Evolutionary conservation across 257 asterid species (phyloP).

Genomic region (Misopates orontium): DNA sequence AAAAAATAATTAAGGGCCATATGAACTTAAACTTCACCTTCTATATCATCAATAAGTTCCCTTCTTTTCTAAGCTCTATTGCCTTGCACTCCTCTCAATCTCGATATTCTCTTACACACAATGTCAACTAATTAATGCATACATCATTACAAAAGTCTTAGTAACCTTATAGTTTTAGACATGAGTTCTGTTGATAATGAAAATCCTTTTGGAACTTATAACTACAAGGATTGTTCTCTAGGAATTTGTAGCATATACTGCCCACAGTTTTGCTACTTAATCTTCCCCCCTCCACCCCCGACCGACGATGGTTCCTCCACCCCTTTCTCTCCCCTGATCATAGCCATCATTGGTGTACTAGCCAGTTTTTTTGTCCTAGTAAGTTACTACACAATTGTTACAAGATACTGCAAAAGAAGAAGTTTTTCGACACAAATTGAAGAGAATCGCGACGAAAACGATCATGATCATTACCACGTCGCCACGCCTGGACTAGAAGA

Average conservation of each 20-base stretch:
- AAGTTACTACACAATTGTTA: conserved; percentile 65
- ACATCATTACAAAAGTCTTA: not conserved
- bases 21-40: not conserved
- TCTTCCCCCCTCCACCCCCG: conserved; percentile 81
- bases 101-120: not conserved
- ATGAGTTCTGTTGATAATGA: conserved; percentile 63
- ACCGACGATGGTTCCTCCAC: conserved; percentile 40
- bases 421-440: conserved; percentile 22
- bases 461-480: conserved; percentile 46
- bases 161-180: not conserved
- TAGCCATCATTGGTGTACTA: conserved; percentile 66
- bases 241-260: conserved; percentile 82
- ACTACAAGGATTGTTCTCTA: conserved; percentile 62
- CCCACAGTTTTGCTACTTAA: conserved; percentile 77
- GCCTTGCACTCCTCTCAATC: conserved; percentile 20
- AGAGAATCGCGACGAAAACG: conserved; percentile 30
- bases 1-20: conserved; percentile 10
- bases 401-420: conserved; percentile 59
- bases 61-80: conserved; percentile 22
- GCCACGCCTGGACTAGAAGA: conserved; percentile 59
- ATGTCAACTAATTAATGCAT: not conserved
- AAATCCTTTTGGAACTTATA: conserved; percentile 57
- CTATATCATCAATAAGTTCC: not conserved
- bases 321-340: conserved; percentile 60
- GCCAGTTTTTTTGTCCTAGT: conserved; percentile 66